phyloP scores from a whole-genome alignment of 1,139 yeast genomes.

The Magnusiomyces suaveolens region DNA sequence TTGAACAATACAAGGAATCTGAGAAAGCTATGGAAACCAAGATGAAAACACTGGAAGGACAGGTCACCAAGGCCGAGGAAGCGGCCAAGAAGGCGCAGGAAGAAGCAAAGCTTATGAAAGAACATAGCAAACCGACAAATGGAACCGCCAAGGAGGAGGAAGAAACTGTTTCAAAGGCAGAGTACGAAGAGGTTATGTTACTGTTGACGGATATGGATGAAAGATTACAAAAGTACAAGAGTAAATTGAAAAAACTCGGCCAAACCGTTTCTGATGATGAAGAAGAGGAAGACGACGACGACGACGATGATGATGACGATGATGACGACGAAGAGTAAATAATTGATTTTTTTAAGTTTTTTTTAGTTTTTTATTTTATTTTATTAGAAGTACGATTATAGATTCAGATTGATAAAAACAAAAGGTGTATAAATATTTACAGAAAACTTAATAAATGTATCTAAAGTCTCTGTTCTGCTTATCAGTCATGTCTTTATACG shows the following conservation, averaged over 20 bases:
- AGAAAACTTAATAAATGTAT: constrained; percentile 32
- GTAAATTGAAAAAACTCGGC: constrained; percentile 42
- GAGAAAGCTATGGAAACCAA: constrained; percentile 5
- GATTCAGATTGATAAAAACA: background rate
- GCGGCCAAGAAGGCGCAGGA: constrained; percentile 6
- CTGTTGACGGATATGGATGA: constrained; percentile 69
- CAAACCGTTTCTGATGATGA: constrained; percentile 37
- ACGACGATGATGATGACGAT: constrained; percentile 37
- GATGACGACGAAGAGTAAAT: constrained; percentile 22
- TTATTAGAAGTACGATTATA: background rate
- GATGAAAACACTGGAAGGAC: constrained; percentile 5
- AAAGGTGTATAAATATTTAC: background rate
- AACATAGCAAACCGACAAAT: constrained; percentile 5
- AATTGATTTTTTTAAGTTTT: too few relatives aligned
- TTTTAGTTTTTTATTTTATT: too few relatives aligned
- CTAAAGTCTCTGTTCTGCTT: constrained; percentile 52
- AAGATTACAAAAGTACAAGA: constrained; percentile 50
- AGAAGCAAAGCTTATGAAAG: background rate
- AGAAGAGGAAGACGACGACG: constrained; percentile 46
- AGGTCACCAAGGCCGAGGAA: constrained; percentile 9
- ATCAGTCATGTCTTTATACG: constrained; percentile 55
- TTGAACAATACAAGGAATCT: background rate
- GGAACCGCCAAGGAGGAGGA: constrained; percentile 12
- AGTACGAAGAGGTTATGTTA: constrained; percentile 67
- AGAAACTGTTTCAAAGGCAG: constrained; percentile 45